Evolutionary conservation across 2,329 filamentous ascomycete species (phyloP).

Genomic region (Atkinsonella texensis): DNA sequence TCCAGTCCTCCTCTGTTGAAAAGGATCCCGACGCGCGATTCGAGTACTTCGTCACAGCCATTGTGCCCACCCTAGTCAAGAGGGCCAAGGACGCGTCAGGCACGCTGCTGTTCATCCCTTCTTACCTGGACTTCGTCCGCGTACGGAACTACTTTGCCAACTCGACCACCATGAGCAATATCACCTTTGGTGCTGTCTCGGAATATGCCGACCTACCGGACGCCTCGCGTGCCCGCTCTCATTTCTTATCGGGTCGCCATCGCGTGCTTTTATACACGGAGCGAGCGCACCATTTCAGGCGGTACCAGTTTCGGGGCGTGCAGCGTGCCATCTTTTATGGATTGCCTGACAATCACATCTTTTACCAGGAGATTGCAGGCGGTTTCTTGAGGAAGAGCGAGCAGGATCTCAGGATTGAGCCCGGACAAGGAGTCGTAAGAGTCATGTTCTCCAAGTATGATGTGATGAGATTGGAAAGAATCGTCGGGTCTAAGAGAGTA

Average conservation of each 20-base stretch:
- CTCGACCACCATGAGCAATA: conserved; percentile 38
- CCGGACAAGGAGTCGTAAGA: conserved; percentile 46
- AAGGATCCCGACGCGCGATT: conserved; percentile 81
- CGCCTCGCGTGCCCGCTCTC: conserved; percentile 70
- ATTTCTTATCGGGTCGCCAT: conserved; percentile 76
- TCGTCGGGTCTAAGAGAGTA: conserved; percentile 72
- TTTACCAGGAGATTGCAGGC: conserved; percentile 66
- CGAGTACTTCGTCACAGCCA: conserved; percentile 74
- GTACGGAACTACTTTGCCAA: conserved; percentile 86
- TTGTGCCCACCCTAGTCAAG: conserved; percentile 64
- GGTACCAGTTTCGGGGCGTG: conserved; percentile 74
- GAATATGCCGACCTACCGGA: conserved; percentile 77
- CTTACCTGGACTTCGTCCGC: conserved; percentile 89
- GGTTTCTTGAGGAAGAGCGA: conserved; percentile 52
- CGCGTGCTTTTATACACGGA: conserved; percentile 83
- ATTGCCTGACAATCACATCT: conserved; percentile 74
- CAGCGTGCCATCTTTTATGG: conserved; percentile 81
- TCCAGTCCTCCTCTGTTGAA: conserved; percentile 57
- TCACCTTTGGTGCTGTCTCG: conserved; percentile 64
- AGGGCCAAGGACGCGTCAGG: conserved; percentile 52
- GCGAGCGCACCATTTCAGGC: conserved; percentile 89
- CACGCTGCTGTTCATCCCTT: conserved; percentile 79
- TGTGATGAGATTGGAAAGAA: conserved; percentile 72
- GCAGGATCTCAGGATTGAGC: conserved; percentile 41
- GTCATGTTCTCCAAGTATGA: conserved; percentile 82